Conservation (phyloP, 2,329 filamentous ascomycete genomes). For the Dendrostoma leiphaemia region DNA sequence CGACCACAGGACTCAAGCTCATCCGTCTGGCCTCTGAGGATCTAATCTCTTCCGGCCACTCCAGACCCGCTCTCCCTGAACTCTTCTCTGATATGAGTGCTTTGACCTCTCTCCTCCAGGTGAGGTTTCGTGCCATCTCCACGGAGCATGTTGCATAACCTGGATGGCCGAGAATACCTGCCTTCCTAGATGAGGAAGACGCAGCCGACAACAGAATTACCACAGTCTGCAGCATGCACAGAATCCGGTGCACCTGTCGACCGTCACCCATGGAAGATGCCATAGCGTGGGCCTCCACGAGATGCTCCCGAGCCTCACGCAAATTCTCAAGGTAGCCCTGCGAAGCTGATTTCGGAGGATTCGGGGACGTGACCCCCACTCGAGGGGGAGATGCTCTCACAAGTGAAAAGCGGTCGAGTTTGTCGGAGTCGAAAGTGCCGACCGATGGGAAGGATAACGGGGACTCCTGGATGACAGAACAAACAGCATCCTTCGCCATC, state of each 20-base stretch:
- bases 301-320: slow-evolving; percentile 62
- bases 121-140: slow-evolving; percentile 69
- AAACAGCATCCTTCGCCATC: slow-evolving; percentile 78
- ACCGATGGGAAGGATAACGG: slow-evolving; percentile 84
- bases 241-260: slow-evolving; percentile 60
- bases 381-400: slow-evolving; percentile 35
- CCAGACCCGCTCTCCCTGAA: slow-evolving; percentile 31
- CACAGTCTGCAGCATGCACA: slow-evolving; percentile 62
- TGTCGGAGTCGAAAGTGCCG: slow-evolving; percentile 38
- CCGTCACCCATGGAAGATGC: slow-evolving; percentile 54
- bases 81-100: slow-evolving; percentile 49
- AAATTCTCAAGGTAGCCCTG: slow-evolving; percentile 58
- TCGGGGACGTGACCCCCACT: slow-evolving; percentile 22
- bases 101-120: slow-evolving; percentile 63
- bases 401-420: slow-evolving; percentile 35
- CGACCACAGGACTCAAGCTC: slow-evolving; percentile 46
- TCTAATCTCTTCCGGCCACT: slow-evolving; percentile 34
- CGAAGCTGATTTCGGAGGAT: slow-evolving; percentile 12
- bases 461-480: slow-evolving; percentile 88
- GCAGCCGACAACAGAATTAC: slow-evolving; percentile 66
- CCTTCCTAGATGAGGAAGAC: slow-evolving; percentile 39
- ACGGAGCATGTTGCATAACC: slow-evolving; percentile 61
- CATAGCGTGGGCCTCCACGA: slow-evolving; percentile 62
- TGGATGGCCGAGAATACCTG: slow-evolving; percentile 45
- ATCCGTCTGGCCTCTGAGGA: slow-evolving; percentile 32